phyloP scores from a whole-genome alignment of 1,139 yeast species.

The Blastobotrys illinoisensis region DNA sequence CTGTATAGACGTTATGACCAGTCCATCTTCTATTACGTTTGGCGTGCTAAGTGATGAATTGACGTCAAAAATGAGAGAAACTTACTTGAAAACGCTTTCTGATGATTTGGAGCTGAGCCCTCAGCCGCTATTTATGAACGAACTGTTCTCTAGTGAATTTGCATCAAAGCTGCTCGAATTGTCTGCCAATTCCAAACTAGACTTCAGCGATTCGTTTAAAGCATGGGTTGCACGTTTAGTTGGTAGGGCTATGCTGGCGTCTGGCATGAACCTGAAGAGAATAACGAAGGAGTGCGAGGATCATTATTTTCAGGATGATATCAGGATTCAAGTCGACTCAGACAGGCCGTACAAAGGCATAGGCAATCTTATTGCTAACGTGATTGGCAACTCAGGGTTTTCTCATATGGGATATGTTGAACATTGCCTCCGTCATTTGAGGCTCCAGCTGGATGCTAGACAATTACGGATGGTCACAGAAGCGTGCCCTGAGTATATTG shows the following conservation, averaged over 20 bases:
- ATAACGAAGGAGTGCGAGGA: slow-evolving; percentile 2
- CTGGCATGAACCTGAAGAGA: neutral
- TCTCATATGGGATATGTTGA: slow-evolving; percentile 7
- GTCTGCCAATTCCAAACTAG: neutral
- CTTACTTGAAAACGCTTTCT: neutral
- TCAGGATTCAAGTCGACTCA: neutral
- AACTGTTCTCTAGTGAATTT: neutral
- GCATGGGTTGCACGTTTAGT: slow-evolving; percentile 8
- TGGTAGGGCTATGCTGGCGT: neutral
- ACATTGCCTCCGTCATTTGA: slow-evolving; percentile 1
- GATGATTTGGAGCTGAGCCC: neutral
- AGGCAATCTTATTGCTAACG: neutral
- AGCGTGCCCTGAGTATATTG: neutral
- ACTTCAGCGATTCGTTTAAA: neutral
- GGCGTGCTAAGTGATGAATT: neutral
- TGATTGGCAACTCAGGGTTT: slow-evolving; percentile 3
- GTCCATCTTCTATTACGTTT: neutral
- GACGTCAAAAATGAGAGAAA: neutral
- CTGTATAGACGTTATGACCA: neutral
- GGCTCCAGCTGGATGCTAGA: neutral
- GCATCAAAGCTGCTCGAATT: neutral
- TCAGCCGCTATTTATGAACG: neutral
- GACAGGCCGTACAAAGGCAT: slow-evolving; percentile 9
- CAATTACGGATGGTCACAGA: neutral
- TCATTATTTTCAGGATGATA: neutral